Evolutionary conservation across 352 stramenopile species (phyloP), one percentile per base, ranked within the genome.

Genomic region (Poterioochromonas sp.): DNA sequence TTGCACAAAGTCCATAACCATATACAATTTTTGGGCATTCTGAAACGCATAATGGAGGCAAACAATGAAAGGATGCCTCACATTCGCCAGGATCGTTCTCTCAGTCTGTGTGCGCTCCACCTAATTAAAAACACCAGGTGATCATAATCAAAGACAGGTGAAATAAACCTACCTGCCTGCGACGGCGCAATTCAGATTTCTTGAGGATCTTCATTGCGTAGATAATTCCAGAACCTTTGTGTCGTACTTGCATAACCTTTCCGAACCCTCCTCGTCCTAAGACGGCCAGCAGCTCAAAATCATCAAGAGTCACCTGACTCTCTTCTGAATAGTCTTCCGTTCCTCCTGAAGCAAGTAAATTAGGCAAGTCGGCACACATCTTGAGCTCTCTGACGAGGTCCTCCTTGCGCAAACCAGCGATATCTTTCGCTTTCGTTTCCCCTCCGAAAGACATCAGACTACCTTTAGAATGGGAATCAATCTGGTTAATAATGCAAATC

Each of bases 21-120:
- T 83, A 76, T 97, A 97, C 26, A 97, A 79, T 58, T 82, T 82
- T 18, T 82, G 60, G 1, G 65, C 40, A 34, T 85, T 88, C 82
- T 97, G 93, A 79, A 97, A 98, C n/a, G 93, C 93, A 84, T 93
- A 98, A n/a, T 91, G 90, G 22, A 98, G 83, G 0, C 86, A 85
- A 37, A 95, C 92, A 62, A 98, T 94, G 84, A 97, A 97, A 18
- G 93, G 93, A 76, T 97, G 93, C 54, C 96, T 86, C 1, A 96
- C 88, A 77, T 90, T 86, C 60, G 91, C 90, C 0, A 97, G 85
- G 81, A 97, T 95, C 39, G 89, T 82, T 0, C 91, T 88, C 83
- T 97, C 93, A 3, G 91, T 95, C 83, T 93, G 92, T 49, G 94
- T 97, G 60, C 94, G 89, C 76, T 95, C 91, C 70, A 96, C 85